These are phyloP conservation scores for Vitis cinerea DNA, from an alignment of 164 flowering plant genomes.

Conservation along the genomic window DNA sequence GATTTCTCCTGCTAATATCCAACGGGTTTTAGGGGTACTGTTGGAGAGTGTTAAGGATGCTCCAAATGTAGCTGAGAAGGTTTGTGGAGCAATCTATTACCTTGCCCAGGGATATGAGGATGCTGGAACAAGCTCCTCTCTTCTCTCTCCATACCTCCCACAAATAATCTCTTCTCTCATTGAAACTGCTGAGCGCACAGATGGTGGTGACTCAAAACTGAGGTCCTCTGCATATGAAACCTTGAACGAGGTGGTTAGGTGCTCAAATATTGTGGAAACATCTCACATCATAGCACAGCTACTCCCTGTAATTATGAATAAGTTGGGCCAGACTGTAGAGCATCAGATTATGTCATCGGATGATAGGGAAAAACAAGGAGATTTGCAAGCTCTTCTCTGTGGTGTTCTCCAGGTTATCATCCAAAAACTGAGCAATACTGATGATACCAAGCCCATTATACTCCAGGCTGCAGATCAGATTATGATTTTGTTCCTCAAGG, in stretches of 20 bases:
- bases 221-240: conserved; percentile 79
- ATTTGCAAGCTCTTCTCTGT: conserved; percentile 75
- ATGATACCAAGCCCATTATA: conserved; percentile 51
- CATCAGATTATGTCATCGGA: conserved; percentile 63
- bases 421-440: conserved; percentile 64
- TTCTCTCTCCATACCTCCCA: conserved; percentile 53
- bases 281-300: conserved; percentile 54
- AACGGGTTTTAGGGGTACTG: conserved; percentile 47
- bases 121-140: conserved; percentile 43
- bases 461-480: conserved; percentile 70
- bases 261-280: conserved; percentile 54
- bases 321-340: conserved; percentile 60
- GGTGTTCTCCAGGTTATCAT: conserved; percentile 80
- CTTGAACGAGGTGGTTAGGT: conserved; percentile 74
- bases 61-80: conserved; percentile 76
- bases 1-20: conserved; percentile 52
- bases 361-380: conserved; percentile 80
- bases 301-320: conserved; percentile 64
- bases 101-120: conserved; percentile 82
- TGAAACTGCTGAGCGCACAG: conserved; percentile 57
- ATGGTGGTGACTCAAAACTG: conserved; percentile 63
- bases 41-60: conserved; percentile 66
- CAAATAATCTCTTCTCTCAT: conserved; percentile 52
- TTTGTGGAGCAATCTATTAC: conserved; percentile 83
- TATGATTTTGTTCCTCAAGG: conserved; percentile 67